Percentiles rank a stretch among this genome's conserved stretches.
Evolutionary conservation across 306 rosid genomes (phyloP).

Genomic region (Senna tora): DNA sequence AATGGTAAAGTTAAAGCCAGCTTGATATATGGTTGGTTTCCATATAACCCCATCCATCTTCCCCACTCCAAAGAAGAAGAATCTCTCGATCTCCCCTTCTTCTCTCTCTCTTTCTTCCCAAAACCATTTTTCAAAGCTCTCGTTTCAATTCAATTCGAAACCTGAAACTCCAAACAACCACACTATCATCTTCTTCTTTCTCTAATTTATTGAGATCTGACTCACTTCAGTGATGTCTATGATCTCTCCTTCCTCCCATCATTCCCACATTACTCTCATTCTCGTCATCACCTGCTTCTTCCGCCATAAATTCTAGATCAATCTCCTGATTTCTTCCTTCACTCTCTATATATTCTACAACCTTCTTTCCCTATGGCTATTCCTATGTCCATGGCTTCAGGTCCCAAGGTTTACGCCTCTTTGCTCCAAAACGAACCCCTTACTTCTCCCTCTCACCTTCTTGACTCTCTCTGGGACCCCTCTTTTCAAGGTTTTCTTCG

Average conservation of each 20-base stretch:
- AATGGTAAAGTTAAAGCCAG: neutral
- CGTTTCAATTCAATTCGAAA: constrained; percentile 4
- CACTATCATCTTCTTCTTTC: neutral
- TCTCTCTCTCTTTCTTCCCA: constrained; percentile 1
- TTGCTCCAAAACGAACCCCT: constrained; percentile 43
- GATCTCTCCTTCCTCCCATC: constrained; percentile 38
- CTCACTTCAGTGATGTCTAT: constrained; percentile 30
- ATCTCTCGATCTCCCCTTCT: neutral
- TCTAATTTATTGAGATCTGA: constrained; percentile 31
- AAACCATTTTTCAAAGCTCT: constrained; percentile 29
- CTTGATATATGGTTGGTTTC: constrained; percentile 26
- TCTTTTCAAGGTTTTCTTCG: constrained; percentile 63
- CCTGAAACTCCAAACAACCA: constrained; percentile 24
- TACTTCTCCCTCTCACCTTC: constrained; percentile 47
- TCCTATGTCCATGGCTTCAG: constrained; percentile 40
- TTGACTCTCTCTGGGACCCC: constrained; percentile 52
- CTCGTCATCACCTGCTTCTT: constrained; percentile 40
- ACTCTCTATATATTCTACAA: too few relatives aligned
- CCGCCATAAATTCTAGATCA: constrained; percentile 28
- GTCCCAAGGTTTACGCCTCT: constrained; percentile 38
- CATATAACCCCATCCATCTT: constrained; percentile 48
- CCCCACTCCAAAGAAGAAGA: constrained; percentile 38
- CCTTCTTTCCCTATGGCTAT: neutral
- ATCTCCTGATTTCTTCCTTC: too few relatives aligned
- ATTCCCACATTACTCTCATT: constrained; percentile 44